phyloP scores from a whole-genome alignment of 176 grass and related monocot genomes.

The Aegilops longissima region DNA sequence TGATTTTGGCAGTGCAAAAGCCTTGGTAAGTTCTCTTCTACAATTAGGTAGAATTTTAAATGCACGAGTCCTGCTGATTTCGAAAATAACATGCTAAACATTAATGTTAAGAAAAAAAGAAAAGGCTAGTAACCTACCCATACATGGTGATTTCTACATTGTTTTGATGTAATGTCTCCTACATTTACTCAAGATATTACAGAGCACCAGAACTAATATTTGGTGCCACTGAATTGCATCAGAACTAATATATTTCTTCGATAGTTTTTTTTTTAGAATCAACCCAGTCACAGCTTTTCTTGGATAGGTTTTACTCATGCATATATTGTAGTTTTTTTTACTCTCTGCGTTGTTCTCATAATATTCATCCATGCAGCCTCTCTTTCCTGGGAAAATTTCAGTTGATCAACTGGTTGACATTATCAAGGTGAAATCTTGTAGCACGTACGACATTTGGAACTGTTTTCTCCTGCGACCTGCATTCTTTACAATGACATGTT shows the following conservation, averaged over 20 bases:
- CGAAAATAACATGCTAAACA: neutral
- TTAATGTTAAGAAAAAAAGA: constrained; percentile 2
- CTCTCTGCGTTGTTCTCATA: constrained; percentile 15
- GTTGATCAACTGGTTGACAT: constrained; percentile 96
- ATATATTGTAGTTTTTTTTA: neutral
- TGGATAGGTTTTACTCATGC: constrained; percentile 58
- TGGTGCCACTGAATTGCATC: constrained; percentile 86
- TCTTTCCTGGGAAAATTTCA: constrained; percentile 95
- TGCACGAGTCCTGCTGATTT: neutral
- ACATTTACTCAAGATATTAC: constrained; percentile 98
- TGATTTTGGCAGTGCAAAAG: constrained; percentile 54
- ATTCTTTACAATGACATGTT: constrained; percentile 33
- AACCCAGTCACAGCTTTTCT: constrained; percentile 28
- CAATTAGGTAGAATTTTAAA: constrained; percentile 12
- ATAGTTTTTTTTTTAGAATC: too few relatives aligned
- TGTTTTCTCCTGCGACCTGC: neutral
- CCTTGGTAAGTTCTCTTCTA: constrained; percentile 51
- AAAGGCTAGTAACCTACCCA: neutral
- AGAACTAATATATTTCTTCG: constrained; percentile 35
- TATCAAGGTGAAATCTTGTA: constrained; percentile 72
- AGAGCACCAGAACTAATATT: constrained; percentile 94
- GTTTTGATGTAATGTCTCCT: constrained; percentile 28
- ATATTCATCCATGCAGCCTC: constrained; percentile 46
- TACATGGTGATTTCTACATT: neutral
- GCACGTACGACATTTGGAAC: constrained; percentile 2